Conservation (phyloP, 495 filamentous ascomycete genomes). For the Aspergillus campestris region DNA sequence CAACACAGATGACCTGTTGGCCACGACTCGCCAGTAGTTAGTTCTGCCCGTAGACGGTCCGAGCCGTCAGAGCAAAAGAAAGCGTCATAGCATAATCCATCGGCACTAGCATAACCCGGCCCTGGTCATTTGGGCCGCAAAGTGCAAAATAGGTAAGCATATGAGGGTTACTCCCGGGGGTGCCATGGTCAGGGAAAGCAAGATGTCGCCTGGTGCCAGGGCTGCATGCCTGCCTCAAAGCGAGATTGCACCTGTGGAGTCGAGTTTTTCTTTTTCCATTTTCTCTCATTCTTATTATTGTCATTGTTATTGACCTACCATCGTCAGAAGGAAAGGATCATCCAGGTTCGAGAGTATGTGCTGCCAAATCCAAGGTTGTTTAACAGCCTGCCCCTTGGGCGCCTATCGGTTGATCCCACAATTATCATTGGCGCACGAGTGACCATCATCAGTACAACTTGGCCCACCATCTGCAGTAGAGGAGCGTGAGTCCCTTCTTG, state of each 20-base stretch:
- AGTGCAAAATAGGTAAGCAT: slow-evolving; percentile 7
- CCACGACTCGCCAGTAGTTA: slow-evolving; percentile 11
- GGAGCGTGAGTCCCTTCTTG: slow-evolving; percentile 15
- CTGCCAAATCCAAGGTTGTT: slow-evolving; percentile 1
- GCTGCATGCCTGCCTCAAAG: slow-evolving; percentile 3
- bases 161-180: no score
- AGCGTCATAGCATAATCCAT: slow-evolving; percentile 10
- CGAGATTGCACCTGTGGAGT: background rate
- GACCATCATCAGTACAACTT: slow-evolving; percentile 9
- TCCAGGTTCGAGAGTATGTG: slow-evolving; percentile 3
- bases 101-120: slow-evolving; percentile 11
- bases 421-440: slow-evolving; percentile 14
- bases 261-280: slow-evolving; percentile 4
- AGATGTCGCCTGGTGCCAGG: background rate
- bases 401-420: slow-evolving; percentile 10
- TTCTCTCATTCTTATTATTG: slow-evolving; percentile 3
- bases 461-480: slow-evolving; percentile 12
- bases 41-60: slow-evolving; percentile 11
- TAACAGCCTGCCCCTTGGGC: slow-evolving; percentile 12
- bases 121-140: slow-evolving; percentile 21
- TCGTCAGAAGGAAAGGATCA: slow-evolving; percentile 1
- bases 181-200: background rate
- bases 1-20: slow-evolving; percentile 12
- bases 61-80: slow-evolving; percentile 13
- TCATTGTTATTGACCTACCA: background rate